A percentile compares a stretch with the other conserved stretches of the same genome.
These are phyloP conservation scores for Cercophora sp. DNA, from an alignment of 495 filamentous ascomycete species.

Conservation along the genomic window DNA sequence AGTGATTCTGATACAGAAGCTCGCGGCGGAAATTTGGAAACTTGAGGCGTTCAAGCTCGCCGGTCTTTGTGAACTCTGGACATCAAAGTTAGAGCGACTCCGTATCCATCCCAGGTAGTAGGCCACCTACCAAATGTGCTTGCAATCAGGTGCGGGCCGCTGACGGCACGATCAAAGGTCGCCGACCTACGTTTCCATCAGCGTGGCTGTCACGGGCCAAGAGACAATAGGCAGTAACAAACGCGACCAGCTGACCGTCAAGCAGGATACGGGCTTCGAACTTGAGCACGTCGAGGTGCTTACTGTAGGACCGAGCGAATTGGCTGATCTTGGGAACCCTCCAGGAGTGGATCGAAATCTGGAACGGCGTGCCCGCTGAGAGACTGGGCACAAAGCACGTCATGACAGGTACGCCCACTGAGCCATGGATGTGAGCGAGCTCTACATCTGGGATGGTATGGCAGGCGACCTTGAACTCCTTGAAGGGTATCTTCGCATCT, in stretches of 20 bases:
- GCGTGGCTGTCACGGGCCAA: not conserved
- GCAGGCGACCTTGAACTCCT: conserved; percentile 84
- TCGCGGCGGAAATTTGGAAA: conserved; percentile 75
- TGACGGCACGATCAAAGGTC: conserved; percentile 50
- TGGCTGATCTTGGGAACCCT: conserved; percentile 60
- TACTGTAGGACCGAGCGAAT: conserved; percentile 56
- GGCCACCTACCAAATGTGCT: conserved; percentile 46
- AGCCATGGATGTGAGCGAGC: conserved; percentile 40
- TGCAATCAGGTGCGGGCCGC: conserved; percentile 57
- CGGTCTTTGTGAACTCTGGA: conserved; percentile 58
- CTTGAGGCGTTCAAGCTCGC: conserved; percentile 58
- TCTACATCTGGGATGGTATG: conserved; percentile 65
- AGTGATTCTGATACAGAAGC: conserved; percentile 65
- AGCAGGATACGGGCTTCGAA: conserved; percentile 68
- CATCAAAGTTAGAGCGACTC: not conserved
- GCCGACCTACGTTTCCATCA: conserved; percentile 42
- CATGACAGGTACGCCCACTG: conserved; percentile 58
- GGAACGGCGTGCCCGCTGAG: conserved; percentile 56
- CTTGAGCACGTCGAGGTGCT: conserved; percentile 55
- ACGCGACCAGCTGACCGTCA: conserved; percentile 67
- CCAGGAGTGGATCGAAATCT: conserved; percentile 81
- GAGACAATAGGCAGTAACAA: conserved; percentile 23
- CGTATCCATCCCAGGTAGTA: not conserved
- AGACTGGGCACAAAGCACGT: conserved; percentile 75
- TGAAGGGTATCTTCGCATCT: conserved; percentile 59